Base-by-base conservation (phyloP, 768 basidiomycete species). In the Russula sp. region DNA sequence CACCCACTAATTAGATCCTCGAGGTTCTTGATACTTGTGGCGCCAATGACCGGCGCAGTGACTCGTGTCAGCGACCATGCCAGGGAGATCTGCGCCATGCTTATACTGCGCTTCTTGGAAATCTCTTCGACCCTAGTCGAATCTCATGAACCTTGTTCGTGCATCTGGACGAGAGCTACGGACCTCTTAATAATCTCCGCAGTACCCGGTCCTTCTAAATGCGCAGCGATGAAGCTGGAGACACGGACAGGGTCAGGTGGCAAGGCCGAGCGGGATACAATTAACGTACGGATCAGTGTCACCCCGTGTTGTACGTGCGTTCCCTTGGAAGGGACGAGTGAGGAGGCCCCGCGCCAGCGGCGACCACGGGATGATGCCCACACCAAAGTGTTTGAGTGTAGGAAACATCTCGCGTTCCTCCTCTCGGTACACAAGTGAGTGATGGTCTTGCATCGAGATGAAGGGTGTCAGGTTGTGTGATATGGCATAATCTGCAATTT, bases 81-180 rank as follows among this genome's bases (percentile, higher is more conserved):
- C 42, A 78, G 63, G 5, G 79, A 71, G 54, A 80, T 67, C 52
- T 78, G 75, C 0, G 76, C 75, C 77, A 79, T 80, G 56, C 69
- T 76, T 20, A 72, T 65, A 5, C 72, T 72, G 52, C 71, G 74
- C 62, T 67, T 75, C 42, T 68, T 65, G 11, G 78, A 74, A 8
- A 79, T 61, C 62, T 76, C 74, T 64, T 78, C 72, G 45, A 79
- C 75, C 14, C 77, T 76, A 29, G 11, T 51, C 39, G 13, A 36
- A 38, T 14, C 8, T 14, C 35, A 36, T 51, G 18, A 42, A 14
- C 10, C 18, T 20, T 4, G 11, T 32, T 32, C 51, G 22, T 7
- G 10, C 16, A 32, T n/a, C 22, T 3, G 10, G 18, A 46, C 13
- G 25, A 20, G n/a, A 36, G 13, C 3, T 5, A 49, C 65, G 14